Evolutionary conservation across 306 rosid genomes (phyloP), one percentile per base, ranked within the genome.

Genomic region (Comarum palustre): DNA sequence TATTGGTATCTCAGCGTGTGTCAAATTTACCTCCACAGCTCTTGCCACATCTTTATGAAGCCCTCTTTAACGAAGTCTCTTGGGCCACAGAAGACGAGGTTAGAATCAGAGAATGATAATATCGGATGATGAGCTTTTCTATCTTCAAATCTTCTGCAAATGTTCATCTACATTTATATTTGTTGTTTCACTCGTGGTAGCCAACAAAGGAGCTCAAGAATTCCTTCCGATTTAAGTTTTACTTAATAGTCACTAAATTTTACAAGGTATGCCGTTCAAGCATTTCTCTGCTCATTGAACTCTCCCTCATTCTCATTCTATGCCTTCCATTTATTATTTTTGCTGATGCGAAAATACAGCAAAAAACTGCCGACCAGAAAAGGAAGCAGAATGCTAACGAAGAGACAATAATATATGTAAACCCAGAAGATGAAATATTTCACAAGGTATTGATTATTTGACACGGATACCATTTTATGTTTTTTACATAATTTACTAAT

Each of bases 31-130:
- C 97, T 29, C 89, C 83, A 20, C 90, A 87, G 82, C 98, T 93
- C 73, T 81, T 90, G 60, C 99, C 96, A 22, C 96, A 76, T 74
- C 94, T 94, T 73, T 94, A 91, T 66, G 90, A 81, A 64, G 91
- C 87, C 48, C 96, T 94, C 52, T 94, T 91, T 66, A 86, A 94
- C 66, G 99, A 94, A 87, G 83, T 94, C 52, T 85, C 82, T 0
- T 90, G 96, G 99, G 96, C 96, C 54, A 87, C 91, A 27, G 96
- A 91, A 82, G 99, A 94, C 73, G 99, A 94, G 93, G 97, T 94
- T 79, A 85, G 45, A 17, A 61, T 61, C 43, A 17, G 16, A 34
- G 96, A 80, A 75, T 15, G 34, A 66, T 74, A 66, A 66, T 77
- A 50, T 61, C 14, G 36, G 55, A 76, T 73, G 46, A 29, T 59